Evolutionary conservation across 495 filamentous ascomycete genomes (phyloP).

Genomic region (Trichocladium antarcticum): DNA sequence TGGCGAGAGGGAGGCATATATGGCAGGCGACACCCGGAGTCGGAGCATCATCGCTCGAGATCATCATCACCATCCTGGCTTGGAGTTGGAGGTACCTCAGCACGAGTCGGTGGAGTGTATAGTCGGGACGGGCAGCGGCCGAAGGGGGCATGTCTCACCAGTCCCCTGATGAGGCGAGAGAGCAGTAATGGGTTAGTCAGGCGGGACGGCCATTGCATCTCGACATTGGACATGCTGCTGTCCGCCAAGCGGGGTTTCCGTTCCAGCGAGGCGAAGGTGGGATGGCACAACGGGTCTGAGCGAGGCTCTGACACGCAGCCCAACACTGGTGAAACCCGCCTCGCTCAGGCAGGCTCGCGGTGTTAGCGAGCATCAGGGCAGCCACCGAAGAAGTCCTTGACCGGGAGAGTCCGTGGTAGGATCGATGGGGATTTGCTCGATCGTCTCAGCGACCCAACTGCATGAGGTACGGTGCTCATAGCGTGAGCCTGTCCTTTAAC

Average conservation of each 20-base stretch:
- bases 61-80: neutral
- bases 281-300: constrained; percentile 11
- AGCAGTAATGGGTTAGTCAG: neutral
- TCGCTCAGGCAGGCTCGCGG: neutral
- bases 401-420: neutral
- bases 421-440: neutral
- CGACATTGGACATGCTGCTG: neutral
- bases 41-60: neutral
- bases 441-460: no score
- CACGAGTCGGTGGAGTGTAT: neutral
- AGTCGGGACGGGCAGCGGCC: neutral
- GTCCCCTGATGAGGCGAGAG: neutral
- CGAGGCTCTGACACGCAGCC: constrained; percentile 18
- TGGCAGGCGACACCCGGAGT: constrained; percentile 13
- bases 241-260: constrained; percentile 9
- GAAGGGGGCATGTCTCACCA: constrained; percentile 6
- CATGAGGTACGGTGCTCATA: no score
- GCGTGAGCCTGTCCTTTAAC: no score
- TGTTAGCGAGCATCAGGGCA: constrained; percentile 10
- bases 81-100: neutral
- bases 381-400: neutral
- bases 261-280: constrained; percentile 3
- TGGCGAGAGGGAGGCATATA: constrained; percentile 8
- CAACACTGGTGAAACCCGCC: constrained; percentile 17
- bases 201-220: neutral